Percentiles rank a stretch among this genome's conserved stretches.
These are phyloP conservation scores for Sarcomyxa edulis DNA, from an alignment of 768 basidiomycete genomes.

Conservation along the genomic window DNA sequence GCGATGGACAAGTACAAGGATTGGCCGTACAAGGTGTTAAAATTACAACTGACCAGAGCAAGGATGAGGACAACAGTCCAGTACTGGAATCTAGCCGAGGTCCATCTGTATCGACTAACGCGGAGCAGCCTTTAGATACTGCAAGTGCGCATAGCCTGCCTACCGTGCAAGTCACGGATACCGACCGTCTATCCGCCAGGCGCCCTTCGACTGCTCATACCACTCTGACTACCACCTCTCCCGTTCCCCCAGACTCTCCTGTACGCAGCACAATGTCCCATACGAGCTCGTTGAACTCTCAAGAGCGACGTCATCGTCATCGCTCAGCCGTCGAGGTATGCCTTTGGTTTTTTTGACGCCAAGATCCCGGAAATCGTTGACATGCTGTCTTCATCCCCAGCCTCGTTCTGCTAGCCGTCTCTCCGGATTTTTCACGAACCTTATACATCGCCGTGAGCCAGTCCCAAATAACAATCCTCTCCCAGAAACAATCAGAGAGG, in stretches of 20 bases:
- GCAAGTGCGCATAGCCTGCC: conserved; percentile 61
- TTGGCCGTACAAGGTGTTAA: conserved; percentile 19
- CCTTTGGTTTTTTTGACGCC: too few species aligned
- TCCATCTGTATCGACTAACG: conserved; percentile 31
- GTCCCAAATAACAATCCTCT: conserved; percentile 17
- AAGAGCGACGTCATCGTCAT: conserved; percentile 37
- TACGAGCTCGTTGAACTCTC: conserved; percentile 19
- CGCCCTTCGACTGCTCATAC: conserved; percentile 27
- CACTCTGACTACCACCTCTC: conserved; percentile 14
- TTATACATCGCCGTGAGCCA: conserved; percentile 69
- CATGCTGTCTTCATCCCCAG: too few species aligned
- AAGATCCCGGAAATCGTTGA: too few species aligned
- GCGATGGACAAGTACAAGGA: conserved; percentile 13
- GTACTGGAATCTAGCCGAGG: conserved; percentile 24
- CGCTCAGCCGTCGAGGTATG: conserved; percentile 60
- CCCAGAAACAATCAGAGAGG: conserved; percentile 29
- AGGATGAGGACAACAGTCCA: conserved; percentile 20
- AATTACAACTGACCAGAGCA: conserved; percentile 18
- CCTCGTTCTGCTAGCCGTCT: conserved; percentile 65
- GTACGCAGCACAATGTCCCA: too few species aligned
- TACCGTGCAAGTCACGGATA: conserved; percentile 41
- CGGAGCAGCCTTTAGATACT: conserved; percentile 38
- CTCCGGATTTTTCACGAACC: conserved; percentile 79
- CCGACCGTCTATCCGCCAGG: conserved; percentile 20
- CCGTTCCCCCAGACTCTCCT: conserved; percentile 25